Percentiles rank a stretch among this genome's conserved stretches.
These are phyloP conservation scores for Phialophora chinensis DNA, from an alignment of 2,329 filamentous ascomycete genomes.

Conservation along the genomic window DNA sequence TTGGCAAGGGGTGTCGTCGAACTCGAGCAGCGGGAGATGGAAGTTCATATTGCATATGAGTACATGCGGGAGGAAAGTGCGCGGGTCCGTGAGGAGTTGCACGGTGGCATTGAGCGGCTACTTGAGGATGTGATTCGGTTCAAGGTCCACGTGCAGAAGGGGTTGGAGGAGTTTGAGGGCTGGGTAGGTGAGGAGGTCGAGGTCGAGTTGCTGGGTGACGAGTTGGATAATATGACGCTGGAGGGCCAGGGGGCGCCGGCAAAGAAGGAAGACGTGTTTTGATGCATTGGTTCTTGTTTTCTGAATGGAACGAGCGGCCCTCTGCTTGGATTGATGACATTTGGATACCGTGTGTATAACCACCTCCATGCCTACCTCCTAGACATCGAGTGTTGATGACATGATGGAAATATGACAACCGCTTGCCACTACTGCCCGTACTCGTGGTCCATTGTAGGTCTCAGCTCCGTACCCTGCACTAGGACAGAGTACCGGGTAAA, in stretches of 20 bases:
- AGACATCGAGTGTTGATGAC: not conserved
- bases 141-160: conserved; percentile 95
- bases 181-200: conserved; percentile 95
- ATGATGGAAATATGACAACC: not conserved
- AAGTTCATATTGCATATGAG: conserved; percentile 40
- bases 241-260: conserved; percentile 16
- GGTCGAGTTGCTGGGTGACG: conserved; percentile 74
- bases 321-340: not conserved
- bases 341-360: not conserved
- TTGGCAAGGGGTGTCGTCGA: conserved; percentile 45
- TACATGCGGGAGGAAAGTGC: conserved; percentile 39
- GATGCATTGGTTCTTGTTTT: not conserved
- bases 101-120: conserved; percentile 95
- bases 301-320: too few relatives aligned
- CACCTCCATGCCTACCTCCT: too few relatives aligned
- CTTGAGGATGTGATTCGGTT: conserved; percentile 97
- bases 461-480: too few relatives aligned
- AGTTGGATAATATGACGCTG: conserved; percentile 42
- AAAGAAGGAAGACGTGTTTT: conserved; percentile 12
- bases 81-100: conserved; percentile 84
- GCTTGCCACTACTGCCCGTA: too few relatives aligned
- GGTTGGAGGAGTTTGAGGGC: conserved; percentile 88
- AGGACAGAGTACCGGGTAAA: too few relatives aligned
- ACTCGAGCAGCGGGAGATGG: conserved; percentile 67
- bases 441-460: too few relatives aligned